A percentile compares a stretch with the other conserved stretches of the same genome.
phyloP scores from a whole-genome alignment of 2,329 filamentous ascomycete genomes.

The Trichoderma guizhouense region DNA sequence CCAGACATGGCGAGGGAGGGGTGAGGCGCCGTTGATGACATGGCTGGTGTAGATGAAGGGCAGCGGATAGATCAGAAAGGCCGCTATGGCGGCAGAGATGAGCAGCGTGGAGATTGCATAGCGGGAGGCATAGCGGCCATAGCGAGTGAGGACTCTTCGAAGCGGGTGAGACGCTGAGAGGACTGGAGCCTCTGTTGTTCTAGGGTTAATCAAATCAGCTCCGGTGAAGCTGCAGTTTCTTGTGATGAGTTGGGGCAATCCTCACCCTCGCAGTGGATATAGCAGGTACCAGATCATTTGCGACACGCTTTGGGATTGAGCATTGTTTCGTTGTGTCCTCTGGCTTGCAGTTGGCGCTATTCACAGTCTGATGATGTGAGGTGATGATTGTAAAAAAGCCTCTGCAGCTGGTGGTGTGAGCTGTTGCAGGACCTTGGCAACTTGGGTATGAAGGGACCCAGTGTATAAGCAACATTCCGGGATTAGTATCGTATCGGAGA shows the following conservation, averaged over 20 bases:
- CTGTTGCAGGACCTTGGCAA: background rate
- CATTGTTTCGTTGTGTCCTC: background rate
- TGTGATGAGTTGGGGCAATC: background rate
- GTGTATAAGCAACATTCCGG: background rate
- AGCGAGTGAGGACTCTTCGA: slow-evolving; percentile 61
- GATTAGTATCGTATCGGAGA: background rate
- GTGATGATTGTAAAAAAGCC: background rate
- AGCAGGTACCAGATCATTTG: slow-evolving; percentile 73
- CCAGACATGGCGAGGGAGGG: slow-evolving; percentile 77
- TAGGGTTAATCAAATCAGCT: slow-evolving; percentile 30
- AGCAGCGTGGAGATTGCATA: slow-evolving; percentile 74
- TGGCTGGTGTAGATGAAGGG: slow-evolving; percentile 72
- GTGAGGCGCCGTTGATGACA: slow-evolving; percentile 67
- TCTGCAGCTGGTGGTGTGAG: background rate
- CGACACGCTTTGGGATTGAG: background rate
- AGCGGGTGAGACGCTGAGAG: slow-evolving; percentile 64
- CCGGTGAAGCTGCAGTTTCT: background rate
- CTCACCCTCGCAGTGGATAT: slow-evolving; percentile 73
- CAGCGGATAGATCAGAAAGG: slow-evolving; percentile 69
- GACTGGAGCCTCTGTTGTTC: slow-evolving; percentile 70
- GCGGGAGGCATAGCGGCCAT: slow-evolving; percentile 66
- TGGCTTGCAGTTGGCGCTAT: background rate
- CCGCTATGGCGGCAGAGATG: slow-evolving; percentile 67
- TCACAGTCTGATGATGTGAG: background rate
- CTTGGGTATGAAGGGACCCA: background rate